These are phyloP conservation scores for Aspergillus proliferans DNA, from an alignment of 2,329 filamentous ascomycete species.

Conservation along the genomic window DNA sequence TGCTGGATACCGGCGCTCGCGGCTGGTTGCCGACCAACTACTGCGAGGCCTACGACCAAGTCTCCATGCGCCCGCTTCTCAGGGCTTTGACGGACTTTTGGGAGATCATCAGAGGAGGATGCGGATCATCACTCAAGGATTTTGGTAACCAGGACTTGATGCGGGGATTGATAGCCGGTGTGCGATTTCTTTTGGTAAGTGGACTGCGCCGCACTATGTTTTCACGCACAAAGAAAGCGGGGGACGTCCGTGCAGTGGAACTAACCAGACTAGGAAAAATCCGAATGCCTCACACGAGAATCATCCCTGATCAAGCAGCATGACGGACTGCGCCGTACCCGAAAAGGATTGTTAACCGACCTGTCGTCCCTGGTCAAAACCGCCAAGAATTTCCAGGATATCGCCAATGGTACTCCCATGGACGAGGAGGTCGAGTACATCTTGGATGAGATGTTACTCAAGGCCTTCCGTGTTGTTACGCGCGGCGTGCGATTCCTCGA, in stretches of 20 bases:
- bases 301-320: slow-evolving; percentile 67
- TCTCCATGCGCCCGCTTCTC: slow-evolving; percentile 76
- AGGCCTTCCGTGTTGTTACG: slow-evolving; percentile 90
- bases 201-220: background rate
- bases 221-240: background rate
- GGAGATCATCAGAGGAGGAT: slow-evolving; percentile 77
- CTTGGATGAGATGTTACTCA: slow-evolving; percentile 87
- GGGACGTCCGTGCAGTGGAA: background rate
- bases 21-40: slow-evolving; percentile 99
- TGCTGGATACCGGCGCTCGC: slow-evolving; percentile 75
- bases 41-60: slow-evolving; percentile 88
- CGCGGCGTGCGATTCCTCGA: slow-evolving; percentile 87
- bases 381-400: slow-evolving; percentile 76
- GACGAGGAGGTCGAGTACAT: slow-evolving; percentile 46
- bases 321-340: slow-evolving; percentile 68
- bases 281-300: slow-evolving; percentile 79
- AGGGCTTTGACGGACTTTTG: slow-evolving; percentile 86
- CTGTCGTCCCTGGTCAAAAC: slow-evolving; percentile 84
- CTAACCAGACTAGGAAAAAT: slow-evolving; percentile 62
- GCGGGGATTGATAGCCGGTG: slow-evolving; percentile 86
- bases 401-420: slow-evolving; percentile 47
- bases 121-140: slow-evolving; percentile 66
- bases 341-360: slow-evolving; percentile 83
- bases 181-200: slow-evolving; percentile 80
- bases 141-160: slow-evolving; percentile 92